Evolutionary conservation across 2,329 filamentous ascomycete genomes (phyloP), one percentile per base, ranked within the genome.

Genomic region (Cucurbitaria berberidis): DNA sequence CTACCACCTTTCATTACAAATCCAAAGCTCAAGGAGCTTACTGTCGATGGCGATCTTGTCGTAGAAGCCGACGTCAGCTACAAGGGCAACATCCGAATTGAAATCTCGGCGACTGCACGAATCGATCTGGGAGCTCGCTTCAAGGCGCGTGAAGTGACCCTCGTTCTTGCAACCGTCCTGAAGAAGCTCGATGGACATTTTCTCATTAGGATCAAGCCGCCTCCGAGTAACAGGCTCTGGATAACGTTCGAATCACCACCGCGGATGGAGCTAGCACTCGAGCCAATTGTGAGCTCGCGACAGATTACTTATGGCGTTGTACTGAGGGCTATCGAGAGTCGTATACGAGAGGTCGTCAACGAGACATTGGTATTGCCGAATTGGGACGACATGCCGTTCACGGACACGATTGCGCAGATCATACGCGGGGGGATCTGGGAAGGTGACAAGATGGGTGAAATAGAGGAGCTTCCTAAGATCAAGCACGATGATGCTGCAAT

Each of bases 281-380:
- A 98, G 72, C 95, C 95, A 3, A 93, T 99, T 63, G 92, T 99
- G 45, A 96, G 93, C 77, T 89, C 92, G 13, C 86, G 93, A 52
- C 93, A 98, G 72, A 96, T 99, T 60, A 98, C 95, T 0, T 98
- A 96, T 74, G 90, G 89, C 1, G 84, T 96, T 53, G 95, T 99
- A 49, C 82, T 98, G 11, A 86, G 92, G 44, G 91, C 96, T 56
- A 98, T 99, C 53, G 95, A 99, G 75, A 96, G 90, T 68, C 85
- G 92, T 44, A 97, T 99, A 72, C 90, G 96, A 68, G 93, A 97
- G 74, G 92, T 97, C 8, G 83, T 99, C 55, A 90, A 89, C 9
- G 95, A 99, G 76, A 96, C 92, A 1, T 75, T 98, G 18, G 95
- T 99, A 2, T 81, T 89, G 50, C 95, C 95, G 0, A 96, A 96